Base-by-base conservation (phyloP, 2,329 filamentous ascomycete genomes). In the Coniochaeta ligniaria region DNA sequence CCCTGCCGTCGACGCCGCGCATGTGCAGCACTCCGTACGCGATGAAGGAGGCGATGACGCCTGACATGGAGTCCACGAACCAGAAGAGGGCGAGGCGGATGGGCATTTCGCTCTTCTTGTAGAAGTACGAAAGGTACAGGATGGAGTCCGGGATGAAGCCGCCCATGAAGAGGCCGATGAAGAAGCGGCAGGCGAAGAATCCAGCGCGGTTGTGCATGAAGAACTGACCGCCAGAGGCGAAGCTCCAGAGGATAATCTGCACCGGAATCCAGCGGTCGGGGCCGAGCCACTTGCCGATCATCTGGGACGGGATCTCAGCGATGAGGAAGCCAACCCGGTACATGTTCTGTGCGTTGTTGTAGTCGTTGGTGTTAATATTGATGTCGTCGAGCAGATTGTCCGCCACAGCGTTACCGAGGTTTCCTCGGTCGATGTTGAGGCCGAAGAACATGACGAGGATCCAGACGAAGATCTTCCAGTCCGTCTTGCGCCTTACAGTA, bases 301-400 rank as follows among this genome's bases (percentile, higher is more conserved):
- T 75, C 66, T 87, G 84, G 0, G 83, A 87, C 0, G 85, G 85
- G 1, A 88, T 71, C 65, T 88, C 85, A 0, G 84, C 83, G 4
- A 77, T 70, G 2, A 86, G 70, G 63, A 86, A 86, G 0, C 76
- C 76, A 3, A 83, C 67, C 0, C 77, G 74, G 64, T 83, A 85
- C 54, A 86, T 76, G 0, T 79, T 82, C 66, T 84, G 76, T 24
- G 83, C 83, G n/a, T 78, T 69, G 66, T 85, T 85, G 68, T 80
- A 82, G 60, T 80, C 75, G 50, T 75, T 74, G 1, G 72, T 75
- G 20, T 64, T 63, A 50, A 74, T 66, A 0, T 67, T 65, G 6
- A 75, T 62, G 33, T 75, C 74, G 1, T 68, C 66, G 11, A 73
- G 57, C 57, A 73, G 67, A 52, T 72, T 68, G 41, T 73, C 72